Base-by-base conservation (phyloP, 768 basidiomycete species). In the Multifurca ochricompacta region DNA sequence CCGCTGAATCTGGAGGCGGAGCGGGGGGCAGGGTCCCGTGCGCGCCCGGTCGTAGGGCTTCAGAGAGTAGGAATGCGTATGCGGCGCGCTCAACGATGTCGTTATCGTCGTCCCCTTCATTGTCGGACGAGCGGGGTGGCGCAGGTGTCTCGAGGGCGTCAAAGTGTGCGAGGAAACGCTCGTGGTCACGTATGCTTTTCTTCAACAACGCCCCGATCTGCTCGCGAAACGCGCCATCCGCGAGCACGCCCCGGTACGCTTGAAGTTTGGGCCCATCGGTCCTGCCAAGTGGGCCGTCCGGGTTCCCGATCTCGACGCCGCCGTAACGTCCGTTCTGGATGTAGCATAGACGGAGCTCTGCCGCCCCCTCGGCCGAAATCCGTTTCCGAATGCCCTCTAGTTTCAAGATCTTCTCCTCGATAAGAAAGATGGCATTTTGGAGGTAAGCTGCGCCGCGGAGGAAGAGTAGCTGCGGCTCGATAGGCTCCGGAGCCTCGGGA, bases 381-480 rank as follows among this genome's bases (percentile, higher is more conserved):
- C 71, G 70, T 67, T 83, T 87, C 55, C 70, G 70, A 16, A 92
- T 73, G 10, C 76, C 81, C 63, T 94, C 91, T 23, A 92, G 71
- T 53, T 76, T 71, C 56, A 93, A 69, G 5, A 90, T 77, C 1
- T 81, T 80, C 28, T 74, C 71, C 67, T 94, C 91, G 58, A 93
- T 84, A 27, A 89, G 70, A 64, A 75, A 73, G 4, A 90, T 71
- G 0, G 87, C 87, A 27, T 91, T 83, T 60, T 90, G 88, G 3
- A 93, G 75, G 68, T 88, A 85, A 3, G 90, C 82, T 3, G 88
- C 83, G 3, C 86, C 91, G 42, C 91, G 83, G 27, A 90, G 73
- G 71, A 94, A 94, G 84, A 91, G 69, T 21, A 88, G 71, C 63
- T 93, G 91, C 0, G 82, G 83, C 64, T 94, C 91, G 51, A 93